Conservation (phyloP, 331 rosid genomes). For the Stylosanthes scabra region DNA sequence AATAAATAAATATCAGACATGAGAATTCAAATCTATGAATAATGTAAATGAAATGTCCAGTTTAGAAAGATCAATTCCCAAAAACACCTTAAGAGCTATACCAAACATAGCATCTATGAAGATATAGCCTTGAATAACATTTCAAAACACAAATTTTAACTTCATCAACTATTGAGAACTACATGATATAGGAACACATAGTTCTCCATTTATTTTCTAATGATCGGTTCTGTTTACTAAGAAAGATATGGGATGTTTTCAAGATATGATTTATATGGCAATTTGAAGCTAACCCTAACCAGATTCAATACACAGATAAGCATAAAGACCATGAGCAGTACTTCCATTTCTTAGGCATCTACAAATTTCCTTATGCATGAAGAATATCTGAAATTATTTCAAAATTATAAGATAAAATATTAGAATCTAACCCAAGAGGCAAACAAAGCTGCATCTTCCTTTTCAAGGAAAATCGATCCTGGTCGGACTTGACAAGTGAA, state of each 20-base stretch:
- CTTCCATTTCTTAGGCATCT: slow-evolving; percentile 20
- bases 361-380: slow-evolving; percentile 16
- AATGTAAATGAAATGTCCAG: slow-evolving; percentile 19
- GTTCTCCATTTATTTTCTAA: slow-evolving; percentile 17
- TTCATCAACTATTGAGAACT: slow-evolving; percentile 16
- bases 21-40: slow-evolving; percentile 16
- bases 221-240: background rate
- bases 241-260: slow-evolving; percentile 13
- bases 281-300: background rate
- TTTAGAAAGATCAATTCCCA: slow-evolving; percentile 21
- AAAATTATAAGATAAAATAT: slow-evolving; percentile 29
- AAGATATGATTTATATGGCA: slow-evolving; percentile 26
- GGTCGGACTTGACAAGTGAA: slow-evolving; percentile 98
- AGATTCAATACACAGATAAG: background rate
- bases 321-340: background rate
- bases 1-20: slow-evolving; percentile 3
- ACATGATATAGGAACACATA: background rate
- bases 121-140: slow-evolving; percentile 8
- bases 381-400: slow-evolving; percentile 18
- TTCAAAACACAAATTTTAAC: slow-evolving; percentile 16
- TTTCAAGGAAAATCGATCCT: slow-evolving; percentile 90
- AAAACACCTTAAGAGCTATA: slow-evolving; percentile 13
- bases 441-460: slow-evolving; percentile 75
- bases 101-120: background rate
- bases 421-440: slow-evolving; percentile 90